Evolutionary conservation across 2,329 filamentous ascomycete genomes (phyloP).

Genomic region (Epichloe amarillans): DNA sequence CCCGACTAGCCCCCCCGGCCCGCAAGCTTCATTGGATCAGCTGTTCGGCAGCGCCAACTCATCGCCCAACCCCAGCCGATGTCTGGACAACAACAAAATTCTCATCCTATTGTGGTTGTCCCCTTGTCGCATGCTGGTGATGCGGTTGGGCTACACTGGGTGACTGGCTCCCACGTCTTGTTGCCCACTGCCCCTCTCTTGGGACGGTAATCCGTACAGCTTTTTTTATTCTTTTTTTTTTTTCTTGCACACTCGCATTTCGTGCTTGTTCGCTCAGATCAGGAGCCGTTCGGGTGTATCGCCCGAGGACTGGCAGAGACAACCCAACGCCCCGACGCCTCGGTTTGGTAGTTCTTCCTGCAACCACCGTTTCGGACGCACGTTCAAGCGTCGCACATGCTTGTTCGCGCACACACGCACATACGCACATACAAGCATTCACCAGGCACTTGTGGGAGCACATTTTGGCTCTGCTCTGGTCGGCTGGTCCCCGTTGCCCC

Average conservation of each 20-base stretch:
- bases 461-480: background rate
- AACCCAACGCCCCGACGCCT: background rate
- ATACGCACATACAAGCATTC: background rate
- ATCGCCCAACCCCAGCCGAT: slow-evolving; percentile 17
- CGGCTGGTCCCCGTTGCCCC: background rate
- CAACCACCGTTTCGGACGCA: background rate
- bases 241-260: too few relatives aligned
- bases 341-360: background rate
- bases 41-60: slow-evolving; percentile 25
- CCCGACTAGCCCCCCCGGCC: slow-evolving; percentile 13
- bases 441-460: background rate
- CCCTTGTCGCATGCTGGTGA: background rate
- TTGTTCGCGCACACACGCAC: background rate
- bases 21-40: slow-evolving; percentile 21
- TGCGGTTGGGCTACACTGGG: background rate
- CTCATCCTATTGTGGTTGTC: background rate
- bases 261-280: too few relatives aligned
- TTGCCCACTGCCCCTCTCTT: background rate
- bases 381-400: background rate
- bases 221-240: too few relatives aligned
- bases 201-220: too few relatives aligned
- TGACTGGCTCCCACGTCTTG: background rate
- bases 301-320: background rate
- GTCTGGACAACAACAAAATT: slow-evolving; percentile 4
- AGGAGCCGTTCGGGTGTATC: background rate